Conservation (phyloP, 2,329 filamentous ascomycete species). For the Chrysoporthe deuterocubensis region DNA sequence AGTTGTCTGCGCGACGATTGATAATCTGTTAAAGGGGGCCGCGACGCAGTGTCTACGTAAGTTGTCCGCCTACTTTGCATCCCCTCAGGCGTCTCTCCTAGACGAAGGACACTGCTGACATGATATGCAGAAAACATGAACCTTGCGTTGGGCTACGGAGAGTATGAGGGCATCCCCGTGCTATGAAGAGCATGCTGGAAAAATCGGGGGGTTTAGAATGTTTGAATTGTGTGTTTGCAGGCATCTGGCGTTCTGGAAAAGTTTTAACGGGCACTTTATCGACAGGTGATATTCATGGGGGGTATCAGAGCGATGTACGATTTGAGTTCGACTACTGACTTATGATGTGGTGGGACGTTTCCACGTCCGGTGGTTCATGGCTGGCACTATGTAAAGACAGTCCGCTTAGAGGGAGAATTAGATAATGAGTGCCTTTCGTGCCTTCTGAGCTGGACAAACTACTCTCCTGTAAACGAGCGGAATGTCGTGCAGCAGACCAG, state of each 20-base stretch:
- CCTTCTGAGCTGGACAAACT: not conserved
- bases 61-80: constrained; percentile 43
- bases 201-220: not conserved
- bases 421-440: not conserved
- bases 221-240: constrained; percentile 11
- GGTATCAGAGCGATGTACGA: constrained; percentile 16
- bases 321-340: constrained; percentile 10
- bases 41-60: constrained; percentile 89
- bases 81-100: constrained; percentile 25
- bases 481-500: too few species aligned
- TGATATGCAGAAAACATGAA: constrained; percentile 80
- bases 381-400: constrained; percentile 7
- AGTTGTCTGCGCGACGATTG: constrained; percentile 92
- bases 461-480: too few species aligned
- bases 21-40: constrained; percentile 92
- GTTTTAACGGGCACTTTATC: constrained; percentile 12
- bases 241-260: constrained; percentile 29
- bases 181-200: constrained; percentile 39
- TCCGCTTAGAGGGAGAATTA: not conserved
- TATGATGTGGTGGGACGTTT: not conserved
- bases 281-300: not conserved
- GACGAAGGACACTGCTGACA: constrained; percentile 12
- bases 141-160: constrained; percentile 82
- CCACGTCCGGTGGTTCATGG: not conserved
- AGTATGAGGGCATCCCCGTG: constrained; percentile 83